Evolutionary conservation across 768 basidiomycete genomes (phyloP), one percentile per base, ranked within the genome.

Genomic region (Boletus vermiculosoides): DNA sequence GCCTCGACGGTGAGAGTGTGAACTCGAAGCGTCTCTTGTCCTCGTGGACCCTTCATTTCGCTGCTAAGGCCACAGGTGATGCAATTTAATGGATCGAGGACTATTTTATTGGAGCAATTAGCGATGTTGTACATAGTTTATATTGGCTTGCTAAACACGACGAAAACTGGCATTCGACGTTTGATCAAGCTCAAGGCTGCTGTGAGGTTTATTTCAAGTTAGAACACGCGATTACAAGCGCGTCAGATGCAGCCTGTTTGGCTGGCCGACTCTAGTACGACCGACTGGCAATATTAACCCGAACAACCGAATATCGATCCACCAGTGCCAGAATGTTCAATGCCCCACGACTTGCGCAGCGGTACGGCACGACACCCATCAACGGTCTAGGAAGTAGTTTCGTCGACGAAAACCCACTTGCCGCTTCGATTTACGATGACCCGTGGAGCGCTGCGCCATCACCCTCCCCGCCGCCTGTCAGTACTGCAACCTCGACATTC

Each of bases 41-140:
- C 28, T 90, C 87, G 55, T 98, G 96, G 96, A 96, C 94, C 34
- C 78, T 98, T 69, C 94, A 98, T 77, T 94, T 93, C 66, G 90
- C 90, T 33, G 88, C 84, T 28, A 92, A 90, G 76, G 77, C 76
- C 68, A 78, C 78, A 9, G 66, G 71, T 48, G 80, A 81, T 52
- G 63, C 60, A 50, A 50, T 56, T 58, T 73, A 58, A 71, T 45
- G 50, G 45, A 56, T 53, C 30, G 40, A 41, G 46, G 47, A 48
- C 42, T 51, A 37, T 60, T 63, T 58, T 55, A 50, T 52, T 57
- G 50, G 57, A 54, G 51, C 23, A 25, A 28, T 20, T 60, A 56
- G 57, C 45, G 34, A 52, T 55, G 40, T 44, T 63, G 69, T 68
- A 65, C 48, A 61, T 58, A 56, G 54, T 59, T 53, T 57, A 62